Conservation (phyloP, 352 stramenopile genomes). For the Phytopythium montanum region DNA sequence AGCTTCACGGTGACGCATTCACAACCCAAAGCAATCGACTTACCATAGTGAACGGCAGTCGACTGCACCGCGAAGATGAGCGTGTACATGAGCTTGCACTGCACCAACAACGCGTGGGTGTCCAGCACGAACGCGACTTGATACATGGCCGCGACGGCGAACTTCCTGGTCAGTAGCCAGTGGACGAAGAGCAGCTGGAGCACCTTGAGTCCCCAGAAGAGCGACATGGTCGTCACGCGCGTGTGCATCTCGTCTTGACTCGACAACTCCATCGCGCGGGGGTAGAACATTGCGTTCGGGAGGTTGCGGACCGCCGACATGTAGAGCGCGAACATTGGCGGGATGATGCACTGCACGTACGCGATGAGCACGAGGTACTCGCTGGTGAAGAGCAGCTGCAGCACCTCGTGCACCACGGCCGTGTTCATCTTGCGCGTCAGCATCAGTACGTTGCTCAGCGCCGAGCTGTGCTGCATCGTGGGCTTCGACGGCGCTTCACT, state of each 20-base stretch:
- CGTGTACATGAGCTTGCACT: slow-evolving; percentile 27
- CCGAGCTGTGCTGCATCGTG: neutral
- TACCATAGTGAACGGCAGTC: neutral
- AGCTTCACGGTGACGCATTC: neutral
- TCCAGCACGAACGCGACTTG: slow-evolving; percentile 50
- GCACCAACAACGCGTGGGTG: slow-evolving; percentile 23
- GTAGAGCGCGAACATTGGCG: slow-evolving; percentile 26
- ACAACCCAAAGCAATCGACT: neutral
- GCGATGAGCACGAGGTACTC: slow-evolving; percentile 27
- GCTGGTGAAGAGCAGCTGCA: slow-evolving; percentile 33
- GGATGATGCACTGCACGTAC: slow-evolving; percentile 11
- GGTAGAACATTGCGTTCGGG: slow-evolving; percentile 26
- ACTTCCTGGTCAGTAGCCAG: slow-evolving; percentile 17
- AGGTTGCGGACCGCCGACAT: slow-evolving; percentile 19
- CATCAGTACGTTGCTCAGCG: slow-evolving; percentile 5
- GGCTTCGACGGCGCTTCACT: neutral
- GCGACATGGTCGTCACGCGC: slow-evolving; percentile 18
- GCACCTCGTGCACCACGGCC: slow-evolving; percentile 21
- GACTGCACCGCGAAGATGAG: slow-evolving; percentile 3
- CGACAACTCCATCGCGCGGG: slow-evolving; percentile 16
- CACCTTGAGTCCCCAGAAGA: slow-evolving; percentile 15
- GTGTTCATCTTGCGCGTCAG: slow-evolving; percentile 22
- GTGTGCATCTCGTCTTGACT: slow-evolving; percentile 12
- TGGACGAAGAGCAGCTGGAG: slow-evolving; percentile 14
- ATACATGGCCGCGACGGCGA: slow-evolving; percentile 25